Evolutionary conservation across 2,329 filamentous ascomycete species (phyloP).

Genomic region (Ceratocystis colombiana): DNA sequence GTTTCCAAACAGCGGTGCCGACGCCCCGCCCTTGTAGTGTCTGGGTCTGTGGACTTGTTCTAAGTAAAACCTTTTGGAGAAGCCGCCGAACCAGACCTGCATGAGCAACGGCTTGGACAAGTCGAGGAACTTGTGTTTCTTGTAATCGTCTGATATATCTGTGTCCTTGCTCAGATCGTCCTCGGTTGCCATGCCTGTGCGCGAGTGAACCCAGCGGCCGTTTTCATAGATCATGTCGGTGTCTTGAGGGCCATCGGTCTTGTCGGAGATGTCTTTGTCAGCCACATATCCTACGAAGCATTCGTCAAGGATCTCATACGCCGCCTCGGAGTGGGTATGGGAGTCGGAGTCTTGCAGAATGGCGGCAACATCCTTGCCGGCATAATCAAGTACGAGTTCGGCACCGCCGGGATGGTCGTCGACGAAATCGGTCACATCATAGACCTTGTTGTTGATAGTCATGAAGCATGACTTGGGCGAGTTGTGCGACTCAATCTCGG

Average conservation of each 20-base stretch:
- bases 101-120: constrained; percentile 71
- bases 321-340: constrained; percentile 69
- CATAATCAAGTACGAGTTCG: constrained; percentile 81
- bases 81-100: constrained; percentile 81
- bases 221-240: constrained; percentile 28
- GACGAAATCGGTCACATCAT: constrained; percentile 86
- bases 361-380: constrained; percentile 47
- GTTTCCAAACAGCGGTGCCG: constrained; percentile 91
- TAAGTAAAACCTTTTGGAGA: constrained; percentile 91
- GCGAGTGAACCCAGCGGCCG: constrained; percentile 41
- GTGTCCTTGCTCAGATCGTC: constrained; percentile 84
- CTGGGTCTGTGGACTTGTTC: constrained; percentile 91
- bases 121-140: constrained; percentile 88
- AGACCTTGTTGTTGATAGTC: constrained; percentile 79
- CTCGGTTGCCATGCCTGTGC: constrained; percentile 78
- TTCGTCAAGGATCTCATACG: constrained; percentile 47
- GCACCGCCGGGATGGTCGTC: constrained; percentile 83
- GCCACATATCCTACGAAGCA: constrained; percentile 25
- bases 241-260: constrained; percentile 29
- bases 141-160: constrained; percentile 64
- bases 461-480: constrained; percentile 81
- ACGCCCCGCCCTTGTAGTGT: constrained; percentile 88
- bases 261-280: constrained; percentile 28
- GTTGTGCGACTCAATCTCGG: constrained; percentile 75
- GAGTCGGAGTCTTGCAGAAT: constrained; percentile 51